These are phyloP conservation scores for Thelephora aurantiotincta DNA, from an alignment of 768 basidiomycete genomes.

Conservation along the genomic window DNA sequence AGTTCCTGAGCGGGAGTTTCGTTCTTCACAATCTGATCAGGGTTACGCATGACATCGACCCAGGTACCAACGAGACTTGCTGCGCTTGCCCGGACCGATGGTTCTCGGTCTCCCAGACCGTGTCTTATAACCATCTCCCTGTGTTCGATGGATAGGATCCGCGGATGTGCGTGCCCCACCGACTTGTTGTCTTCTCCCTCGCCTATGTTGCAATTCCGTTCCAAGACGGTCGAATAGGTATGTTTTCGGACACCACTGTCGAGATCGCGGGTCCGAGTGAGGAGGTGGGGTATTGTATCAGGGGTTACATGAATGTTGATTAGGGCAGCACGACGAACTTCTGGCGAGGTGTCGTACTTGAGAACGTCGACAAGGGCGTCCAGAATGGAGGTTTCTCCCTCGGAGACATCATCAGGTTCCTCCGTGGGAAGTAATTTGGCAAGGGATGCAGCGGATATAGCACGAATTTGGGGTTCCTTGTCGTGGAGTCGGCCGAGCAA, in stretches of 20 bases:
- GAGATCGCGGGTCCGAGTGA: slow-evolving; percentile 67
- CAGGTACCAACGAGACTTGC: slow-evolving; percentile 59
- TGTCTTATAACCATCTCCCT: slow-evolving; percentile 66
- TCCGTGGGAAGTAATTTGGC: slow-evolving; percentile 66
- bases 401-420: slow-evolving; percentile 36
- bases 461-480: slow-evolving; percentile 64
- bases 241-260: slow-evolving; percentile 64
- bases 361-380: slow-evolving; percentile 58
- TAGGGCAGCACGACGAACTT: slow-evolving; percentile 74
- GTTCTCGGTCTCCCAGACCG: slow-evolving; percentile 80
- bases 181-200: slow-evolving; percentile 11
- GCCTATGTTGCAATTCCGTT: slow-evolving; percentile 22
- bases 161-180: slow-evolving; percentile 48
- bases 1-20: neutral
- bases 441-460: slow-evolving; percentile 70
- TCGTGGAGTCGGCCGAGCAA: slow-evolving; percentile 66
- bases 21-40: slow-evolving; percentile 20
- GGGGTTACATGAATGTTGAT: slow-evolving; percentile 50
- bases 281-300: slow-evolving; percentile 45
- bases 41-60: slow-evolving; percentile 46
- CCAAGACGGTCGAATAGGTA: slow-evolving; percentile 50
- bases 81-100: slow-evolving; percentile 55
- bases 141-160: slow-evolving; percentile 51
- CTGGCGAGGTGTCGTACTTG: slow-evolving; percentile 65
- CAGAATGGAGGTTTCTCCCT: slow-evolving; percentile 36